These are phyloP conservation scores for Trichophaea hybrida DNA, from an alignment of 2,329 filamentous ascomycete species.

Conservation along the genomic window DNA sequence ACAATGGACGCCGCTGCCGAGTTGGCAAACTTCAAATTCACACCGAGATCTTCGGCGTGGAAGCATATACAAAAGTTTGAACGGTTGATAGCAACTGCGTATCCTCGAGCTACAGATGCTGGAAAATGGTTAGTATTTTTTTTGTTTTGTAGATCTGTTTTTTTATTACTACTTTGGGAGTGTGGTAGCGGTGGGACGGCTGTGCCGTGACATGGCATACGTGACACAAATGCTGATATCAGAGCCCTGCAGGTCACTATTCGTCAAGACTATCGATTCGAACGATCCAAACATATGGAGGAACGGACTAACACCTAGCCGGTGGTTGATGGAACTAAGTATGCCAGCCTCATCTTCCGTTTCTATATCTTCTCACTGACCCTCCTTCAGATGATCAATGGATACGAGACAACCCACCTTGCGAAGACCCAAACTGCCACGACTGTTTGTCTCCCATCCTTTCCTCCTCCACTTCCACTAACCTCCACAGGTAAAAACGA, in stretches of 20 bases:
- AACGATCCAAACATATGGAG: slow-evolving; percentile 19
- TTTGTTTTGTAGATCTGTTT: neutral
- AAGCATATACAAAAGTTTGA: slow-evolving; percentile 27
- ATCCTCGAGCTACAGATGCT: slow-evolving; percentile 25
- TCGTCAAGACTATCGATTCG: slow-evolving; percentile 27
- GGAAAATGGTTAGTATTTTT: slow-evolving; percentile 25
- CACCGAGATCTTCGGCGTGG: slow-evolving; percentile 24
- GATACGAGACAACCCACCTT: slow-evolving; percentile 21
- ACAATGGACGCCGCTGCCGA: slow-evolving; percentile 22
- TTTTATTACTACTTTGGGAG: neutral
- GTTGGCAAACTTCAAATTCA: slow-evolving; percentile 26
- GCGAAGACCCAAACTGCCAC: slow-evolving; percentile 18
- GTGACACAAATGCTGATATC: neutral
- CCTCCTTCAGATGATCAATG: slow-evolving; percentile 15
- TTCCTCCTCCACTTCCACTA: neutral
- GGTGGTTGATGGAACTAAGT: slow-evolving; percentile 27
- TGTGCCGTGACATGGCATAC: neutral
- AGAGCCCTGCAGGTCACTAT: slow-evolving; percentile 20
- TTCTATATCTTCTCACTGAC: slow-evolving; percentile 9
- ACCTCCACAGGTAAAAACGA: slow-evolving; percentile 20
- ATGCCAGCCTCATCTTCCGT: slow-evolving; percentile 8
- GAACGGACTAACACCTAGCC: slow-evolving; percentile 22
- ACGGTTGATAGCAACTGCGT: slow-evolving; percentile 22
- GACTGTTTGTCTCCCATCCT: slow-evolving; percentile 19
- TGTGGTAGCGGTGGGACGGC: neutral